These are phyloP conservation scores for Cardamine chenopodiifolia DNA, from an alignment of 345 rosid genomes.

Conservation along the genomic window DNA sequence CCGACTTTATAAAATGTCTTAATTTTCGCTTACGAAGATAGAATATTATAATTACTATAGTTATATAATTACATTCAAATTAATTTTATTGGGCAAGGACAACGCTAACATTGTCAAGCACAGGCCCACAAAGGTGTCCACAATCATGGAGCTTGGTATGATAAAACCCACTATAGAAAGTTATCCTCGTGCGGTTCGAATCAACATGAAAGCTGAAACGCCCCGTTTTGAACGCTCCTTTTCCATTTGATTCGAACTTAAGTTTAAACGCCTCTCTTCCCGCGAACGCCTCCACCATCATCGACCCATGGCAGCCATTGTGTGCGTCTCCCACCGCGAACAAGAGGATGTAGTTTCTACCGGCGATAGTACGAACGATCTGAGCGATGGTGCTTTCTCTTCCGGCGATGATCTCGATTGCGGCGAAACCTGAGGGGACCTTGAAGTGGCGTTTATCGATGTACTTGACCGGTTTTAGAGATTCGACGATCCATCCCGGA, in stretches of 20 bases:
- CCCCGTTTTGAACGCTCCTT: conserved; percentile 56
- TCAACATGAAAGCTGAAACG: conserved; percentile 54
- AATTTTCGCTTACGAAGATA: neutral
- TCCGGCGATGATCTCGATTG: conserved; percentile 72
- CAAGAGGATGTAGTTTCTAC: conserved; percentile 53
- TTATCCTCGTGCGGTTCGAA: conserved; percentile 61
- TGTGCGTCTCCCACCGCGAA: conserved; percentile 73
- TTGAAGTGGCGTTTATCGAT: conserved; percentile 66
- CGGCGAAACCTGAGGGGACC: conserved; percentile 65
- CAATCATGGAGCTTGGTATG: conserved; percentile 72
- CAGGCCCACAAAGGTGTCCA: conserved; percentile 89
- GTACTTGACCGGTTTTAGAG: conserved; percentile 79
- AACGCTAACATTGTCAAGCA: conserved; percentile 69
- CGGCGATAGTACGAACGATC: conserved; percentile 58
- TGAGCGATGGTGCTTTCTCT: conserved; percentile 88
- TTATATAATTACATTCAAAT: neutral
- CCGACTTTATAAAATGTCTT: conserved; percentile 2
- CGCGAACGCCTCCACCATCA: conserved; percentile 83
- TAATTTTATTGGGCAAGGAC: conserved; percentile 19
- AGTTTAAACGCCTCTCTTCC: conserved; percentile 50
- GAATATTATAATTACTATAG: neutral
- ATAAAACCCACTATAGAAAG: conserved; percentile 71
- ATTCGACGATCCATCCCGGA: conserved; percentile 88
- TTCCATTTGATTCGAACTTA: conserved; percentile 50
- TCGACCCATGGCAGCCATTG: conserved; percentile 77